Conservation (phyloP, 2,329 filamentous ascomycete species). For the Xylariaceae sp. region DNA sequence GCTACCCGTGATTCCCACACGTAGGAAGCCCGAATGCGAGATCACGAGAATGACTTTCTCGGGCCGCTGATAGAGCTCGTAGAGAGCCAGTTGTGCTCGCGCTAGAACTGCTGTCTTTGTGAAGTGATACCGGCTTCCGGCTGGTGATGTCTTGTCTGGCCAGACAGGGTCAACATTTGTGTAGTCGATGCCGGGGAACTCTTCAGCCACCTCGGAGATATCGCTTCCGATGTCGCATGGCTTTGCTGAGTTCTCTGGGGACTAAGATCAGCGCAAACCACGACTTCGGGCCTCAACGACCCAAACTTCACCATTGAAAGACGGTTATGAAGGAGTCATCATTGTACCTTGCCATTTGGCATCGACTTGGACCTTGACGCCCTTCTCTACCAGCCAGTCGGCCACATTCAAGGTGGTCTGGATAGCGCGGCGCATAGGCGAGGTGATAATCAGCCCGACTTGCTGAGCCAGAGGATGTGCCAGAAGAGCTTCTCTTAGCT, state of each 20-base stretch:
- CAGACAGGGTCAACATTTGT: slow-evolving; percentile 51
- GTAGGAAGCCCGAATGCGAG: slow-evolving; percentile 58
- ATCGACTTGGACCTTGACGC: slow-evolving; percentile 50
- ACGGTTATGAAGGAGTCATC: neutral
- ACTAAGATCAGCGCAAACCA: slow-evolving; percentile 9
- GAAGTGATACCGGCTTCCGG: slow-evolving; percentile 46
- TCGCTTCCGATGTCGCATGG: slow-evolving; percentile 58
- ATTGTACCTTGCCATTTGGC: slow-evolving; percentile 59
- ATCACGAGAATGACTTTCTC: slow-evolving; percentile 62
- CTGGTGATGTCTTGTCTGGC: slow-evolving; percentile 55
- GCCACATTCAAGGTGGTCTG: slow-evolving; percentile 57
- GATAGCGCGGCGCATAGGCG: slow-evolving; percentile 60
- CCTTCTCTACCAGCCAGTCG: slow-evolving; percentile 52
- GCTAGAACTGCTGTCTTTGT: slow-evolving; percentile 47
- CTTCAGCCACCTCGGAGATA: slow-evolving; percentile 37
- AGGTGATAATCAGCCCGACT: slow-evolving; percentile 54
- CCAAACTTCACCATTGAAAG: neutral
- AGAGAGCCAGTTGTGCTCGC: slow-evolving; percentile 49
- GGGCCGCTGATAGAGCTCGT: slow-evolving; percentile 45
- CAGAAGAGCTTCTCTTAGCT: slow-evolving; percentile 40
- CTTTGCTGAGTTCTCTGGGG: slow-evolving; percentile 47
- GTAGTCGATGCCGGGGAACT: slow-evolving; percentile 56
- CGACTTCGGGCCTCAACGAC: neutral
- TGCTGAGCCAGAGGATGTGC: slow-evolving; percentile 37
- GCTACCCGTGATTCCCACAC: slow-evolving; percentile 50